These are phyloP conservation scores for Knoxia roxburghii DNA, from an alignment of 257 asterid genomes.

Conservation along the genomic window DNA sequence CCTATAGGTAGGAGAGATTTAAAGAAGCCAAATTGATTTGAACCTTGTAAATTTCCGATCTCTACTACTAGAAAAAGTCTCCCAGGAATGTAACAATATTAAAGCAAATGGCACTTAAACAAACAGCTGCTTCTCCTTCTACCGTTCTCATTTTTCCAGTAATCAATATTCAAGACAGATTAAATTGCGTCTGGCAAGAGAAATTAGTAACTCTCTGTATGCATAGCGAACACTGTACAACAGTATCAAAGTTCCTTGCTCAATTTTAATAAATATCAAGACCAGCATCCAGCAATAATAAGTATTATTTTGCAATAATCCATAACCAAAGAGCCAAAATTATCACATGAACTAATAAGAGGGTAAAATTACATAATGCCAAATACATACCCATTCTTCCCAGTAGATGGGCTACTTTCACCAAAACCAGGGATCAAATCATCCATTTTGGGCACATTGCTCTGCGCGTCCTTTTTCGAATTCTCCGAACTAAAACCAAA, in stretches of 20 bases:
- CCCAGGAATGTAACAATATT: not conserved
- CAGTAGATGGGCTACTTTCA: slow-evolving; percentile 37
- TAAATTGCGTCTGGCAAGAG: no score
- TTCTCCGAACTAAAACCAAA: slow-evolving; percentile 30
- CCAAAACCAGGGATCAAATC: slow-evolving; percentile 58
- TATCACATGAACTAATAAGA: not conserved
- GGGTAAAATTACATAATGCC: slow-evolving; percentile 1
- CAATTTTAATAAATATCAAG: not conserved
- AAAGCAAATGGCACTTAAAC: not conserved
- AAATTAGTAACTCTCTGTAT: no score
- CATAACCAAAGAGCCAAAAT: not conserved
- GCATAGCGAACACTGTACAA: no score
- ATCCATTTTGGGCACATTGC: slow-evolving; percentile 32
- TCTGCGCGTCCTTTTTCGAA: slow-evolving; percentile 21
- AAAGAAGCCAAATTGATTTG: not conserved
- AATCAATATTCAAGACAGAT: not conserved
- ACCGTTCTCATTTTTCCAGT: not conserved
- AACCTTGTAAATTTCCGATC: not conserved
- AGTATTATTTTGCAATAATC: not conserved
- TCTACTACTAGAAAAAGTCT: not conserved
- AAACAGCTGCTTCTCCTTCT: not conserved
- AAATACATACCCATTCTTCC: slow-evolving; percentile 13
- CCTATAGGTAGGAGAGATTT: not conserved
- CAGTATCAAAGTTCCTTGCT: not conserved
- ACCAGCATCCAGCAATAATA: not conserved